A percentile compares a stretch with the other conserved stretches of the same genome.
These are phyloP conservation scores for Neurospora sublineolata DNA, from an alignment of 495 filamentous ascomycete genomes.

Conservation along the genomic window DNA sequence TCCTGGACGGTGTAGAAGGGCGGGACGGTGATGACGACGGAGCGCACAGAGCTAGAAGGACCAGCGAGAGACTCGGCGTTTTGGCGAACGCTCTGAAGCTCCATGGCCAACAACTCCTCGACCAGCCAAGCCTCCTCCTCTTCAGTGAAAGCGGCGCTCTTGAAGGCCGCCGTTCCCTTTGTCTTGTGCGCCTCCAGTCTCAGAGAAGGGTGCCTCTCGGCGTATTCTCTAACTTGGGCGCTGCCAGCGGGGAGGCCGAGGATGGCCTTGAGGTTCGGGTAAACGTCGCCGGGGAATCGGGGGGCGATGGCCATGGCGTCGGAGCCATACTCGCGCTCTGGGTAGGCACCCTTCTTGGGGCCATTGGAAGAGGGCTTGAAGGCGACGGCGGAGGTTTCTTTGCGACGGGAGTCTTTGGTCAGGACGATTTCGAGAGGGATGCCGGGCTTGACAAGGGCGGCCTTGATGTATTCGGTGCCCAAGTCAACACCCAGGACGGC, in stretches of 20 bases:
- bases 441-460: constrained; percentile 89
- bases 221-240: constrained; percentile 55
- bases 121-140: constrained; percentile 66
- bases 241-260: constrained; percentile 59
- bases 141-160: constrained; percentile 54
- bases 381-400: constrained; percentile 81
- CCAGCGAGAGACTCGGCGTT: constrained; percentile 83
- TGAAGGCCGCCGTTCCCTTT: constrained; percentile 64
- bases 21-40: constrained; percentile 86
- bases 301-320: constrained; percentile 81
- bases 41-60: constrained; percentile 58
- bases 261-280: constrained; percentile 80
- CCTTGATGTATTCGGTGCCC: constrained; percentile 95
- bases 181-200: constrained; percentile 42
- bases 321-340: constrained; percentile 82
- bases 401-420: constrained; percentile 96
- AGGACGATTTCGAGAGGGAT: constrained; percentile 97
- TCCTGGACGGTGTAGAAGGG: constrained; percentile 83
- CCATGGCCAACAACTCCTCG: constrained; percentile 94
- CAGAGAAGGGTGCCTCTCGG: constrained; percentile 58
- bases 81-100: constrained; percentile 73
- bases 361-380: constrained; percentile 71
- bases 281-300: constrained; percentile 85
- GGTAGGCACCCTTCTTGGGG: constrained; percentile 51
- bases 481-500: constrained; percentile 88